phyloP scores from a whole-genome alignment of 305 asterid species.

The Withania somnifera region DNA sequence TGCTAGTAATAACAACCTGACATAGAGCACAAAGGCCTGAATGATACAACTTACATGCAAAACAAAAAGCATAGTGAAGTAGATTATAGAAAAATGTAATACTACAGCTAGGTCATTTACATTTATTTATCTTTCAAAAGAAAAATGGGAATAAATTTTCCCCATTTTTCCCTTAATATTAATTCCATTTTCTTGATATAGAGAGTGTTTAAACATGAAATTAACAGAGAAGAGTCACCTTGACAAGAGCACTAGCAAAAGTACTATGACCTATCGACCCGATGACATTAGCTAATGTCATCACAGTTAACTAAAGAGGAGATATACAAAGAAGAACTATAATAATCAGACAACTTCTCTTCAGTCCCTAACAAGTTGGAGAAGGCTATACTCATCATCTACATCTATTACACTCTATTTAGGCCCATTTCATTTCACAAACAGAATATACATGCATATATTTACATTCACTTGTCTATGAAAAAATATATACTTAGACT shows the following conservation, averaged over 20 bases:
- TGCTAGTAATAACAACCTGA: constrained; percentile 95
- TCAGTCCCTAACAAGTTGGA: neutral
- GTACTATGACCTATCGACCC: neutral
- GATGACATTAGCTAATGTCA: neutral
- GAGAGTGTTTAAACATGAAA: neutral
- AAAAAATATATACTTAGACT: neutral
- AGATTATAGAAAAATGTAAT: neutral
- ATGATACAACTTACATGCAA: neutral
- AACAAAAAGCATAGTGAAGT: neutral
- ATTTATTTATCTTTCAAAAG: neutral
- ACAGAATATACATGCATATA: neutral
- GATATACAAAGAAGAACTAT: neutral
- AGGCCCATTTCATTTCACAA: neutral
- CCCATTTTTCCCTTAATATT: neutral
- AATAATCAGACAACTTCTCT: neutral
- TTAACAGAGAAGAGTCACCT: neutral
- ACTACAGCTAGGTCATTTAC: neutral
- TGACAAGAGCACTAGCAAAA: neutral
- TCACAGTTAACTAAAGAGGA: neutral
- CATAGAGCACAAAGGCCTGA: constrained; percentile 4
- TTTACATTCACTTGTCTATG: neutral
- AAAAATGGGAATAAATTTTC: neutral
- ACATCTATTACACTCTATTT: neutral
- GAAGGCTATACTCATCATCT: neutral
- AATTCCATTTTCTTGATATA: neutral